Base-by-base conservation (phyloP, 257 asterid species). In the Nicotiana otophora region DNA sequence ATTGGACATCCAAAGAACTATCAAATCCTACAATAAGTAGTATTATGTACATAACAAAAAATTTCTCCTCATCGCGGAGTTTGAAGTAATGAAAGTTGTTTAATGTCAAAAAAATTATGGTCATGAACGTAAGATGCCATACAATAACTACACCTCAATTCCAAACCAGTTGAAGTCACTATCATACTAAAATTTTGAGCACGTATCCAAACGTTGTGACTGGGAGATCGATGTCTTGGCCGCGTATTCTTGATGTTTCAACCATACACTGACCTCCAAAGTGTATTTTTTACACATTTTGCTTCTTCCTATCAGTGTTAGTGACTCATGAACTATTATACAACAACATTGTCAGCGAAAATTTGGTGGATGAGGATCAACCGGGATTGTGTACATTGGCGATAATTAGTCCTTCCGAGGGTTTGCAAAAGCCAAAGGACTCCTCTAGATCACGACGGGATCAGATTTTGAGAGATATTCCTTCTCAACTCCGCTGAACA, bases 401-500 rank as follows among this genome's bases (percentile, higher is more conserved):
- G 19, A 53, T 53, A 15, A 54, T 14, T 26, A 26, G 62, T 74
- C 62, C 80, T 74, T 48, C 42, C 5, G 0, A 51, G 51, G 61
- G 30, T 75, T n/a, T 75, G 80, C 80, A 26, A 75, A 75, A 20
- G 10, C 28, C 10, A 7, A 75, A 4, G 23, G 26, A 46, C 79
- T 46, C 5, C 36, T 28, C 64, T 75, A 75, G 46, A 75, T 15
- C 80, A 75, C 46, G 63, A 75, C 26, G 42, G 80, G 46, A 28
- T 48, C 80, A 75, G 63, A 68, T 68, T 89, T 91, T 1, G 98
- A 90, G 62, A 93, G 93, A 78, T 90, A 96, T 89, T 96, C 98
- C 88, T 96, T 94, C 89, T 96, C 98, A 80, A 96, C 83, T 60
- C 83, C 90, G 23, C 97, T 91, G 86, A 91, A 90, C 96, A 93